Conservation (phyloP, 2,329 filamentous ascomycete species). For the Thelonectria olida region DNA sequence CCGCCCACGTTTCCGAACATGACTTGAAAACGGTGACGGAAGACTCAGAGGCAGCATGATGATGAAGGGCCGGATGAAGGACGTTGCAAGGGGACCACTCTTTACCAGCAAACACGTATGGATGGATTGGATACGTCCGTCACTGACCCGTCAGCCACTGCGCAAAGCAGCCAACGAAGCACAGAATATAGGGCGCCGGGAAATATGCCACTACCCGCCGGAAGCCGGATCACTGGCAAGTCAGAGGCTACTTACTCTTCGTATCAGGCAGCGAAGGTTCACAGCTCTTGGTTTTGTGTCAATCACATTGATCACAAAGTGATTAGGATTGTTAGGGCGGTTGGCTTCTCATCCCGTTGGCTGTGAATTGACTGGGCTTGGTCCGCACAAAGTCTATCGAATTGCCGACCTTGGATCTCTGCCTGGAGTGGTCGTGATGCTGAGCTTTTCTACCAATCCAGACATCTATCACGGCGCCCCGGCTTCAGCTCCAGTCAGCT, state of each 20-base stretch:
- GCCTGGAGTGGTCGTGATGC: slow-evolving; percentile 6
- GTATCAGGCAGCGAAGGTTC: slow-evolving; percentile 1
- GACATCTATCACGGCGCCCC: slow-evolving; percentile 6
- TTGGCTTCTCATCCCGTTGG: slow-evolving; percentile 5
- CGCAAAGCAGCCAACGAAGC: neutral
- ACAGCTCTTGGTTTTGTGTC: slow-evolving; percentile 8
- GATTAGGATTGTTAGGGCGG: neutral
- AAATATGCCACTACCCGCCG: slow-evolving; percentile 19
- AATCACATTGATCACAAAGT: slow-evolving; percentile 16
- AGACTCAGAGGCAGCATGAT: neutral
- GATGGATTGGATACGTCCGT: no score
- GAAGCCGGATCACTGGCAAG: slow-evolving; percentile 15
- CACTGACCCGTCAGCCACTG: slow-evolving; percentile 13
- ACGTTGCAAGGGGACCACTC: neutral
- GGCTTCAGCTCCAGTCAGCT: slow-evolving; percentile 12
- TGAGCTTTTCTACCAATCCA: slow-evolving; percentile 10
- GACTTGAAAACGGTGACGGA: neutral
- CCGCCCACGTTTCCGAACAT: slow-evolving; percentile 19
- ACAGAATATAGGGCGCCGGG: neutral
- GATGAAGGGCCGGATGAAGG: slow-evolving; percentile 11
- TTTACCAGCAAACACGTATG: neutral
- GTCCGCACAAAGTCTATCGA: slow-evolving; percentile 1
- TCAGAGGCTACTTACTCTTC: slow-evolving; percentile 3
- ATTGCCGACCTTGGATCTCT: neutral
- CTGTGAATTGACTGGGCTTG: neutral